A percentile compares a stretch with the other conserved stretches of the same genome.
phyloP scores from a whole-genome alignment of 139 green algal species.

The Volvox reticuliferus region DNA sequence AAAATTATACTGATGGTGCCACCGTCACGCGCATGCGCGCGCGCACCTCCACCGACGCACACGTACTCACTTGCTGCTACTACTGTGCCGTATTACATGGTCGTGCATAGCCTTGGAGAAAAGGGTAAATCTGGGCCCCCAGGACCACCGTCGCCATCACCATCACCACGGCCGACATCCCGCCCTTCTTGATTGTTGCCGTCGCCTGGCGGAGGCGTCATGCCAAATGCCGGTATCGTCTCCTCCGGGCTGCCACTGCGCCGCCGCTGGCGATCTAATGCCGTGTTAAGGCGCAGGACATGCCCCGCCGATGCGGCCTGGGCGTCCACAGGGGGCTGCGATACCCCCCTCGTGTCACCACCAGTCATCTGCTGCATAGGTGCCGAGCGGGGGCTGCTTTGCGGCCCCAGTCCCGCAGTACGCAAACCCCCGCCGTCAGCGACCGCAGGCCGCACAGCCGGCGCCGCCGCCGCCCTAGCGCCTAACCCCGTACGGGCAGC shows the following conservation, averaged over 20 bases:
- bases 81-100: not conserved
- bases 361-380: no score
- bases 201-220: not conserved
- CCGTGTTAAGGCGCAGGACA: conserved; percentile 5
- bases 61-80: no score
- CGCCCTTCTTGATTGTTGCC: not conserved
- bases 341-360: no score
- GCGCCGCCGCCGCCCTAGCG: not conserved
- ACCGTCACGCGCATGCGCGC: no score
- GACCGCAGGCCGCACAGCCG: not conserved
- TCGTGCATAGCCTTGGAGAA: not conserved
- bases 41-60: no score
- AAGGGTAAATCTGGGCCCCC: not conserved
- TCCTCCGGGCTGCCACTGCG: conserved; percentile 40
- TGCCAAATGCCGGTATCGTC: conserved; percentile 25
- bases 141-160: not conserved
- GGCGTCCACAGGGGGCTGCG: no score
- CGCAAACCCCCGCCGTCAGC: not conserved
- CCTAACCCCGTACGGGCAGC: not conserved
- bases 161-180: not conserved
- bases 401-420: no score
- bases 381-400: no score
- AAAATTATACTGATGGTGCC: no score
- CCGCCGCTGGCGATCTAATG: conserved; percentile 24
- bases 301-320: not conserved